Base-by-base conservation (phyloP, 345 rosid genomes). In the Cardamine occulta region DNA sequence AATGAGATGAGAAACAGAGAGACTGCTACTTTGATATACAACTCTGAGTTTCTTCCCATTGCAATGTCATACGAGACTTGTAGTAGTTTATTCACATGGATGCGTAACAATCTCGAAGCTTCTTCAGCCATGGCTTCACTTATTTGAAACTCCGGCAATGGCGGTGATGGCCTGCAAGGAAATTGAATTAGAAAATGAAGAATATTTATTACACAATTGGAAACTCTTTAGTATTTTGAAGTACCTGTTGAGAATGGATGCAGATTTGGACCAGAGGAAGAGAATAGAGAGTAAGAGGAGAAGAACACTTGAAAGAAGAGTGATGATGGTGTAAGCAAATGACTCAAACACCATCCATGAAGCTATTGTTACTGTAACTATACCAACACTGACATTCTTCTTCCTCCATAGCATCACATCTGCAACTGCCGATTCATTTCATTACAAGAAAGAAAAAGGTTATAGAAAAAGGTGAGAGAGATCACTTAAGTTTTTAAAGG, bases 181-280 rank as follows among this genome's bases (percentile, higher is more conserved):
- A 18, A 66, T 18, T 31, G 49, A 53, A 29, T 28, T 52, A 10
- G 1, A 42, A 42, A 44, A 8, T 15, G 9, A 34, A 56, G 18
- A 28, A 55, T 34, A 5, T 42, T 8, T 4, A 26, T 24, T 5
- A 63, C 34, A 8, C 1, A 42, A n/a, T 24, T 4, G 19, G 48
- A 61, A 40, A 61, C 12, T 13, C 14, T 23, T 23, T 23, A 32
- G 8, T 40, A 59, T 45, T 40, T 21, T 21, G 8, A 21, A 3
- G 21, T 28, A 47, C 98, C 98, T 73, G 79, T 89, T 93, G 70
- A 96, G 96, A 80, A 89, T 80, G 39, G 97, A 85, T 14, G 99
- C 99, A 73, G 97, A 89, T 91, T 93, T 96, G 81, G 97, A 91
- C 99, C 97, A 96, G 45, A 93, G 79, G 65, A 96, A 93, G 54